Conservation (phyloP, 179 eudicot species). For the Corrigiola litoralis region DNA sequence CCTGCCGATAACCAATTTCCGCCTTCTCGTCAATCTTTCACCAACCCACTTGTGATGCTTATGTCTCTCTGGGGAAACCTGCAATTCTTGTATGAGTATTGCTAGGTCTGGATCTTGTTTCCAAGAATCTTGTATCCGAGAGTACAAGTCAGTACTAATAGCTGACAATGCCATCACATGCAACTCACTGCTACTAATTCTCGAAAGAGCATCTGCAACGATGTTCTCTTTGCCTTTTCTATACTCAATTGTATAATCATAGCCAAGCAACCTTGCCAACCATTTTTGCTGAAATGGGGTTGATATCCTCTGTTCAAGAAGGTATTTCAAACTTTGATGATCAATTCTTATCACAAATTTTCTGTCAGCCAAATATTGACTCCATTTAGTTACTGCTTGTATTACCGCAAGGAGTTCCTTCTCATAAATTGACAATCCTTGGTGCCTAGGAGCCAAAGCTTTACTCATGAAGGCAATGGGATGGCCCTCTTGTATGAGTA, state of each 20-base stretch:
- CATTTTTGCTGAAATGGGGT: neutral
- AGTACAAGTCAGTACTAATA: neutral
- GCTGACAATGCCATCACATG: neutral
- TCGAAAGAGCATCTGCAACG: neutral
- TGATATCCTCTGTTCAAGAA: neutral
- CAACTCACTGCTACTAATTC: neutral
- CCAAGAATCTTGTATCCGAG: neutral
- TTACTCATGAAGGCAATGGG: neutral
- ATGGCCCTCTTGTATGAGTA: neutral
- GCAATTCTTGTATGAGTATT: neutral
- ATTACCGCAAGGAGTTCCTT: neutral
- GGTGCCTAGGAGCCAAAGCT: neutral
- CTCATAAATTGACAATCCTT: neutral
- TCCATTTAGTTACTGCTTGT: neutral
- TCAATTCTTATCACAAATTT: neutral
- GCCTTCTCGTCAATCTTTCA: neutral
- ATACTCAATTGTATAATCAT: neutral
- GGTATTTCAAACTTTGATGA: neutral
- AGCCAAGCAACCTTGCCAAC: neutral
- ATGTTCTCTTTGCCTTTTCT: neutral
- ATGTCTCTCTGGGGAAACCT: neutral
- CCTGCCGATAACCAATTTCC: neutral
- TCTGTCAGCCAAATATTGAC: neutral
- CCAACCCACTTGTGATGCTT: neutral
- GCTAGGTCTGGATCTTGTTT: neutral